Conservation (phyloP, 192 early-diverging fungal species). For the Cetraspora pellucida region DNA sequence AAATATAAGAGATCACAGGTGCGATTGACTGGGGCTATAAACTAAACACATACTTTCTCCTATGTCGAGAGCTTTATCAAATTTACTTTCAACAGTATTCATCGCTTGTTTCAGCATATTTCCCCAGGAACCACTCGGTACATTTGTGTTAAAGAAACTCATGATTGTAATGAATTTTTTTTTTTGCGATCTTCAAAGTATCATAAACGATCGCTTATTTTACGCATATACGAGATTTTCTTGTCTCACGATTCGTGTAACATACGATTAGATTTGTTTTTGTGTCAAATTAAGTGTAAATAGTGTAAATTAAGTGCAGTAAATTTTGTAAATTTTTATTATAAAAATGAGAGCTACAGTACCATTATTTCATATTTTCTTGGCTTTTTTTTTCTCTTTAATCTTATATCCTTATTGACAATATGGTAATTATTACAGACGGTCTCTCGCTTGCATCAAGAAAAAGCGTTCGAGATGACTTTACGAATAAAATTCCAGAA, state of each 20-base stretch:
- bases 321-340: too few species aligned
- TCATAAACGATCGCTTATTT: too few species aligned
- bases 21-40: neutral
- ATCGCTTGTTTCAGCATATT: conserved; percentile 71
- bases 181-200: too few species aligned
- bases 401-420: too few species aligned
- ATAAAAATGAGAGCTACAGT: too few species aligned
- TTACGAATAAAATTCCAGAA: conserved; percentile 22
- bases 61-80: conserved; percentile 70
- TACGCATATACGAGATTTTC: too few species aligned
- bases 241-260: too few species aligned
- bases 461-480: conserved; percentile 26
- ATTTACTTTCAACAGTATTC: conserved; percentile 69
- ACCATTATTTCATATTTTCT: too few species aligned
- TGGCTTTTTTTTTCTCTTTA: too few species aligned
- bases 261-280: too few species aligned
- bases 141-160: conserved; percentile 26
- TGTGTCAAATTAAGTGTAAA: too few species aligned
- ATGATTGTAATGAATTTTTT: neutral
- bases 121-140: conserved; percentile 47
- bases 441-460: conserved; percentile 24
- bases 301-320: too few species aligned
- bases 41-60: conserved; percentile 26
- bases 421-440: neutral
- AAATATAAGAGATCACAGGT: neutral